Evolutionary conservation across 805 yeast species (phyloP), one percentile per base, ranked within the genome.

Genomic region (Candida anglica): DNA sequence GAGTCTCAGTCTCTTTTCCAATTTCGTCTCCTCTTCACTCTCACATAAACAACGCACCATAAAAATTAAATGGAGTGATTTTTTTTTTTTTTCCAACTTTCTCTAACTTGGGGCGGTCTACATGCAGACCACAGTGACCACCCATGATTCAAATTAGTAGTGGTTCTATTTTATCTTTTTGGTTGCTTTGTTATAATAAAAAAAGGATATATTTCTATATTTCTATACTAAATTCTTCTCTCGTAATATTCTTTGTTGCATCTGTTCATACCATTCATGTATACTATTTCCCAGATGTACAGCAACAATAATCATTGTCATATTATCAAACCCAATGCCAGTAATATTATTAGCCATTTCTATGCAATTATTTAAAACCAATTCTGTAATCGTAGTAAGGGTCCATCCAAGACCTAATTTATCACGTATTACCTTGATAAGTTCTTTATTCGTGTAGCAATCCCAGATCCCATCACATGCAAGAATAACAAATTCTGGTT

Each of bases 261-360:
- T 75, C 38, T 58, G 52, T 3, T 56, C 53, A 44, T 77, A 71
- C 93, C 93, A 83, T 14, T 67, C 69, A 15, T 73, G 73, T 27
- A 81, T 48, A 1, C 64, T 50, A 30, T 60, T 64, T 3, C 50
- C 57, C 4, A 51, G 51, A 48, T 81, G 86, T 23, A 81, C 50
- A 1, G 83, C 83, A 6, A 83, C 69, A 5, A 84, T 72, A n/a
- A 81, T 69, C 14, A 81, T 62, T 0, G 89, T 82, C 91, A 84
- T 84, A 49, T 84, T 84, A 53, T 84, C 94, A 46, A 81, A 83
- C 1, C 94, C 94, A 17, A 82, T 74, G 2, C 93, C 93, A 0
- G 91, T 84, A 19, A 73, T 68, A 22, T 81, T 78, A 43, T 81
- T 75, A 1, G 91, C 89, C 73, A 78, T 75, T 5, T 76, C 69